phyloP scores from a whole-genome alignment of 768 basidiomycete species.

The Suillus lakei region DNA sequence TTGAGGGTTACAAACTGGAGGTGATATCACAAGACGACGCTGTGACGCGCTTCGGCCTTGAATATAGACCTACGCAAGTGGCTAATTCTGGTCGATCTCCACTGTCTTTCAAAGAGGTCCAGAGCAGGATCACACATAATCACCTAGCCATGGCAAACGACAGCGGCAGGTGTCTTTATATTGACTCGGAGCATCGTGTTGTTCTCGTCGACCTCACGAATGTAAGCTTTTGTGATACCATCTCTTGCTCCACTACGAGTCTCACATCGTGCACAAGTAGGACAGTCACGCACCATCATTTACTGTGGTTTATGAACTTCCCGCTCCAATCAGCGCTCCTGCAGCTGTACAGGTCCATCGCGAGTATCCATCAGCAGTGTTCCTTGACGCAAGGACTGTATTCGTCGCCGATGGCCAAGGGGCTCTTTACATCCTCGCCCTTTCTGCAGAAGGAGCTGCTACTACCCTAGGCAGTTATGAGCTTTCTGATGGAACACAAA shows the following conservation, averaged over 20 bases:
- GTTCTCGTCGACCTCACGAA: constrained; percentile 59
- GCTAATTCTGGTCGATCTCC: constrained; percentile 63
- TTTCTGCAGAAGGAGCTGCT: constrained; percentile 45
- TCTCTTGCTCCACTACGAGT: constrained; percentile 8
- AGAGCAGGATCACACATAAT: constrained; percentile 84
- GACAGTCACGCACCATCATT: constrained; percentile 54
- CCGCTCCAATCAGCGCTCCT: constrained; percentile 51
- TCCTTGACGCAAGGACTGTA: constrained; percentile 52
- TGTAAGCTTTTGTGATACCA: constrained; percentile 47
- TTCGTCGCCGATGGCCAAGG: constrained; percentile 76
- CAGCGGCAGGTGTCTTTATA: constrained; percentile 59
- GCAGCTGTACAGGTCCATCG: constrained; percentile 46
- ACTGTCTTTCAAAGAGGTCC: constrained; percentile 80
- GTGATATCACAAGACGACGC: constrained; percentile 60
- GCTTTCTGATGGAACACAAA: constrained; percentile 33
- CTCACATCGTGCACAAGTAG: constrained; percentile 46
- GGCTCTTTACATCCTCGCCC: constrained; percentile 61
- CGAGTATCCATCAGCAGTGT: constrained; percentile 78
- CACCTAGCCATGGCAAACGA: constrained; percentile 62
- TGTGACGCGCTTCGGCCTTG: constrained; percentile 55
- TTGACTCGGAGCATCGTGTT: constrained; percentile 68
- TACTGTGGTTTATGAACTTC: constrained; percentile 61
- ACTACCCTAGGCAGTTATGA: constrained; percentile 58
- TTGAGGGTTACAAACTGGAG: constrained; percentile 83
- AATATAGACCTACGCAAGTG: constrained; percentile 49